Percentiles rank a stretch among this genome's conserved stretches.
Conservation (phyloP, 129 eudicot species). For the Tagetes patula region DNA sequence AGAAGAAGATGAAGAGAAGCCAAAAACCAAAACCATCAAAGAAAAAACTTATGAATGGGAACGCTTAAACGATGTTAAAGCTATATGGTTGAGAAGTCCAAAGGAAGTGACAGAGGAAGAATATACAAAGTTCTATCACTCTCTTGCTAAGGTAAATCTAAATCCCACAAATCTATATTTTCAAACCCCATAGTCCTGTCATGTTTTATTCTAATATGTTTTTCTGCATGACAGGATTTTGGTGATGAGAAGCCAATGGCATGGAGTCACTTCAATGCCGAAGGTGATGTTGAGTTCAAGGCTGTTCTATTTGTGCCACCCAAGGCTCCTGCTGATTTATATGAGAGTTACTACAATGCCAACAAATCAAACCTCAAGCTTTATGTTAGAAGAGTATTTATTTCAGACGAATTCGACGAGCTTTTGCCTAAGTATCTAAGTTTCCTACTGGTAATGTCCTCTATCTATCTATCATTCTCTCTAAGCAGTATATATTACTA, state of each 20-base stretch:
- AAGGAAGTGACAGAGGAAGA: slow-evolving; percentile 98
- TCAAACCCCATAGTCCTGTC: background rate
- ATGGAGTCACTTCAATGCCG: slow-evolving; percentile 96
- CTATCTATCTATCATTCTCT: background rate
- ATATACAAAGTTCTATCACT: slow-evolving; percentile 86
- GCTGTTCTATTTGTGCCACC: slow-evolving; percentile 97
- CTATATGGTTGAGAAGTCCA: slow-evolving; percentile 93
- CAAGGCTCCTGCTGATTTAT: slow-evolving; percentile 94
- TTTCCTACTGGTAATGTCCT: slow-evolving; percentile 72
- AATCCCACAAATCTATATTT: background rate
- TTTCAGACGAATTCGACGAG: slow-evolving; percentile 95
- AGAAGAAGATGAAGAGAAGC: slow-evolving; percentile 83
- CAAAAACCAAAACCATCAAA: slow-evolving; percentile 80
- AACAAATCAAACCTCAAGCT: slow-evolving; percentile 91
- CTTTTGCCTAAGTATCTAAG: slow-evolving; percentile 86
- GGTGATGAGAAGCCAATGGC: slow-evolving; percentile 92
- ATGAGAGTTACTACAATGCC: slow-evolving; percentile 92
- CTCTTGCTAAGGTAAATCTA: slow-evolving; percentile 74
- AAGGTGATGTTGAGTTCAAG: slow-evolving; percentile 99
- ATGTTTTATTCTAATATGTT: background rate
- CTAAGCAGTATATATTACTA: background rate
- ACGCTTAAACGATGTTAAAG: slow-evolving; percentile 89
- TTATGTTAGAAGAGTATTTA: slow-evolving; percentile 93
- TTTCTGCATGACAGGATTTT: slow-evolving; percentile 59
- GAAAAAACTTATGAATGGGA: slow-evolving; percentile 94